Conservation (phyloP, 306 rosid species). For the Inga oerstediana region DNA sequence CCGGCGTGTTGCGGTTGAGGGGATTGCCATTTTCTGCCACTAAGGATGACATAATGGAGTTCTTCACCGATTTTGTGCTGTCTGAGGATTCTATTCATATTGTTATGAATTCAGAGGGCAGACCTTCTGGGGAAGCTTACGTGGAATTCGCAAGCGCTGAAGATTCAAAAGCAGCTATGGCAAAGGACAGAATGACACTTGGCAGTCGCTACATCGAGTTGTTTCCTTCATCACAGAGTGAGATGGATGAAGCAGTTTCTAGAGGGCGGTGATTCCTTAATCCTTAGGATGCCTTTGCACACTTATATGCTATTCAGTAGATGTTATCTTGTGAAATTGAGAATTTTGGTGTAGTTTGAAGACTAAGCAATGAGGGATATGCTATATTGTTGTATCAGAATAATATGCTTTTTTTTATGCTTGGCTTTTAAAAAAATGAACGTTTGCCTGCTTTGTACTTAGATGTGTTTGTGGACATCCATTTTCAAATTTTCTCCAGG, state of each 20-base stretch:
- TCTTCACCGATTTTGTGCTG: constrained; percentile 55
- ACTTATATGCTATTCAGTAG: constrained; percentile 17
- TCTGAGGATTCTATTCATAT: constrained; percentile 53
- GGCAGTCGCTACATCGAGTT: constrained; percentile 74
- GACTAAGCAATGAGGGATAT: neutral
- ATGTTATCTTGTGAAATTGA: neutral
- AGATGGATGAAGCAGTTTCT: constrained; percentile 63
- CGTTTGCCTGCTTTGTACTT: neutral
- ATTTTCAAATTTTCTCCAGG: neutral
- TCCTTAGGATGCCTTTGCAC: neutral
- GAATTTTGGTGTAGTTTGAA: neutral
- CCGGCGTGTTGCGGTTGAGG: constrained; percentile 62
- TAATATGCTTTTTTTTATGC: neutral
- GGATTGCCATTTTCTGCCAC: constrained; percentile 78
- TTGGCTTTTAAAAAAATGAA: neutral
- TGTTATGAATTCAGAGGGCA: constrained; percentile 66
- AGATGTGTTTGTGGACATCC: neutral
- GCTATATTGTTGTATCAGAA: neutral
- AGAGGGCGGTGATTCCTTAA: constrained; percentile 56
- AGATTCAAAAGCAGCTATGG: constrained; percentile 73
- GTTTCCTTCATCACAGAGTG: constrained; percentile 62
- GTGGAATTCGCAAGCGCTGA: constrained; percentile 64
- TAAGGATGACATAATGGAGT: constrained; percentile 66
- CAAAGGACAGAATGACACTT: constrained; percentile 73
- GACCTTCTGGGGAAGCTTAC: constrained; percentile 76